Base-by-base conservation (phyloP, 768 basidiomycete species). In the Dacryopinax spathularia region DNA sequence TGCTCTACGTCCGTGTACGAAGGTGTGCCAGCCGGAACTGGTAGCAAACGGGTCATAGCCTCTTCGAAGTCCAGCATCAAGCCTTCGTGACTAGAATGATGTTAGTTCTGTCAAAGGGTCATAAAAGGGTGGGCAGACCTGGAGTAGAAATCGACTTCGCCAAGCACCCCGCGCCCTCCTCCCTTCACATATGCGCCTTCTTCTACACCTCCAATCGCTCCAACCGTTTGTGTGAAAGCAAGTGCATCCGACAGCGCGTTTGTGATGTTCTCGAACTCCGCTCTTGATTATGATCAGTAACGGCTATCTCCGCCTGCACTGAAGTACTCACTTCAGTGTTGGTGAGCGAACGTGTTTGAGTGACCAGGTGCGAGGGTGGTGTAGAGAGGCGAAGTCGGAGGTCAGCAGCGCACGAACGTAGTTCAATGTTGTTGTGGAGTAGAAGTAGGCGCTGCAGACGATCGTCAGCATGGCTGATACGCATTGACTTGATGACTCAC, bases 61-160 rank as follows among this genome's bases (percentile, higher is more conserved):
- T 92, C 82, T 74, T 99, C 96, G 71, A 91, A 98, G 65, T 86
- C 83, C 16, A 99, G 82, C 83, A 94, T 86, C 60, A 95, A 78
- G 22, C 94, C 95, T 75, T 96, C 93, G 70, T 96, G 94, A 72
- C 89, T 91, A 60, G 34, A 16, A 48, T 22, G 20, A 60, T 43
- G 39, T 61, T 2, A 25, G 20, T 27, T 34, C 29, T 34, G n/a
- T 36, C 0, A 1, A 60, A 1, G 18, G 16, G 22, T 33, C 18
- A 44, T 1, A 36, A 4, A 22, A 25, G 18, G 41, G 27, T 20
- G 61, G 4, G 67, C 78, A 33, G 64, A 84, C 91, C 89, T 92
- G 2, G 91, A 93, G 76, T 91, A 97, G 68, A 97, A 86, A 71
- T 97, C 94, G 0, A 94, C 91, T 70, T 91, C 92, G 27, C 89